A percentile compares a stretch with the other conserved stretches of the same genome.
phyloP scores from a whole-genome alignment of 2,329 filamentous ascomycete species.

The Monilinia laxa region DNA sequence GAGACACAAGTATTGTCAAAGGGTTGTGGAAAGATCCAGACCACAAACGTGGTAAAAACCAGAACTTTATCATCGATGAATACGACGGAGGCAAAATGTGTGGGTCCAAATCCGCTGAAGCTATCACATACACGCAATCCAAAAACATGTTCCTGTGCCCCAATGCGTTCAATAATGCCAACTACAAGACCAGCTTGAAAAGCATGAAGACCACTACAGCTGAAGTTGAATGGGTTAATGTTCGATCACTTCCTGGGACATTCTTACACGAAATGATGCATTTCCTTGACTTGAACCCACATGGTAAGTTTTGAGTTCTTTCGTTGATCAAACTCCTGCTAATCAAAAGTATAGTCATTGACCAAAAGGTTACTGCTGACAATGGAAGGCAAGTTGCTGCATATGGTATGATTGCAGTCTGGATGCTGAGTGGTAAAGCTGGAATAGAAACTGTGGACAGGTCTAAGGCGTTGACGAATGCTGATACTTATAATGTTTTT shows the following conservation, averaged over 20 bases:
- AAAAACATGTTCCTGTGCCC: slow-evolving; percentile 18
- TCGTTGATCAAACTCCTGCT: not conserved
- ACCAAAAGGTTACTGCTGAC: slow-evolving; percentile 1
- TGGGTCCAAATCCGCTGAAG: slow-evolving; percentile 4
- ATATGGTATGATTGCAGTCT: slow-evolving; percentile 15
- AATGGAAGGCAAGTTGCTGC: not conserved
- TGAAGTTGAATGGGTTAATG: slow-evolving; percentile 6
- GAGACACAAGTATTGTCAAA: not conserved
- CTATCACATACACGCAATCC: slow-evolving; percentile 14
- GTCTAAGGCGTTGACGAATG: slow-evolving; percentile 15
- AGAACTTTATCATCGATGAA: slow-evolving; percentile 20
- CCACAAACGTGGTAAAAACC: slow-evolving; percentile 11
- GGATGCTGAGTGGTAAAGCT: slow-evolving; percentile 11
- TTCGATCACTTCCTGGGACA: slow-evolving; percentile 17
- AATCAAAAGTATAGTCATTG: slow-evolving; percentile 6
- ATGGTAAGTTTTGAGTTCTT: slow-evolving; percentile 1
- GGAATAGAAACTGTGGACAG: slow-evolving; percentile 14
- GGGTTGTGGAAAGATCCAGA: slow-evolving; percentile 17
- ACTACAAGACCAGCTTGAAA: slow-evolving; percentile 17
- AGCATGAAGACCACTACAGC: slow-evolving; percentile 8
- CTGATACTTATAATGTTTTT: slow-evolving; percentile 20
- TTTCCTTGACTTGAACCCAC: slow-evolving; percentile 18
- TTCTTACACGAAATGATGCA: slow-evolving; percentile 21
- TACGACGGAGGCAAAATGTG: slow-evolving; percentile 18
- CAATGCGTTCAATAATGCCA: slow-evolving; percentile 7